phyloP scores from a whole-genome alignment of 2,329 filamentous ascomycete species.

The Blastomyces parvus region DNA sequence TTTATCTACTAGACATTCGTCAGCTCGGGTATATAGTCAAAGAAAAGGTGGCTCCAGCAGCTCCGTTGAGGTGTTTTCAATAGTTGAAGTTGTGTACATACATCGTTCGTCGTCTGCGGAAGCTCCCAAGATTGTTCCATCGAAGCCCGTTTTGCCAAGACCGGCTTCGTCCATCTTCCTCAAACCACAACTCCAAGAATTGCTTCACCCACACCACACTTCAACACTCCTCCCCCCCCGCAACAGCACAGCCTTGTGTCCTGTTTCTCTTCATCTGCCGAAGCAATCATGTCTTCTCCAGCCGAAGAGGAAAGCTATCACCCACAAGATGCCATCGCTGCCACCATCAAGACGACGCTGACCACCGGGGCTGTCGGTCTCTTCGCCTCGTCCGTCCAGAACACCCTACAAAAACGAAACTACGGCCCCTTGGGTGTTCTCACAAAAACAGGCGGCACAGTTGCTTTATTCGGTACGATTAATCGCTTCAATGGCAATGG shows the following conservation, averaged over 20 bases:
- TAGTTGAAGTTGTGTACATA: not conserved
- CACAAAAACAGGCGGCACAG: constrained; percentile 64
- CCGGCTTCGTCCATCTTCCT: not conserved
- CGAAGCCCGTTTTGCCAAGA: not conserved
- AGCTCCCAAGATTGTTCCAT: not conserved
- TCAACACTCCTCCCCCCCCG: not conserved
- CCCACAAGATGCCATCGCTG: constrained; percentile 63
- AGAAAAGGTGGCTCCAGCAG: not conserved
- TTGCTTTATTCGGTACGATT: constrained; percentile 55
- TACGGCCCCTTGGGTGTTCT: constrained; percentile 72
- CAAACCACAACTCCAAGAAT: not conserved
- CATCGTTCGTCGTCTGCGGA: not conserved
- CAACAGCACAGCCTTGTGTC: not conserved
- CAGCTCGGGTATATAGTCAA: not conserved
- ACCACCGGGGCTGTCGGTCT: constrained; percentile 60
- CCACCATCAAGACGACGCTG: constrained; percentile 54
- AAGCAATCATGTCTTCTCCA: constrained; percentile 37
- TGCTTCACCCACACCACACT: not conserved
- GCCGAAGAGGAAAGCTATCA: constrained; percentile 50
- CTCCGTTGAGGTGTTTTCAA: not conserved
- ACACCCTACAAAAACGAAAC: constrained; percentile 74
- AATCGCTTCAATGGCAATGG: not conserved
- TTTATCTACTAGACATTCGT: not conserved
- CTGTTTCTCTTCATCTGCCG: constrained; percentile 2
- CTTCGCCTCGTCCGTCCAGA: constrained; percentile 69